Evolutionary conservation across 352 stramenopile species (phyloP).

Genomic region (Globisporangium alternatum): DNA sequence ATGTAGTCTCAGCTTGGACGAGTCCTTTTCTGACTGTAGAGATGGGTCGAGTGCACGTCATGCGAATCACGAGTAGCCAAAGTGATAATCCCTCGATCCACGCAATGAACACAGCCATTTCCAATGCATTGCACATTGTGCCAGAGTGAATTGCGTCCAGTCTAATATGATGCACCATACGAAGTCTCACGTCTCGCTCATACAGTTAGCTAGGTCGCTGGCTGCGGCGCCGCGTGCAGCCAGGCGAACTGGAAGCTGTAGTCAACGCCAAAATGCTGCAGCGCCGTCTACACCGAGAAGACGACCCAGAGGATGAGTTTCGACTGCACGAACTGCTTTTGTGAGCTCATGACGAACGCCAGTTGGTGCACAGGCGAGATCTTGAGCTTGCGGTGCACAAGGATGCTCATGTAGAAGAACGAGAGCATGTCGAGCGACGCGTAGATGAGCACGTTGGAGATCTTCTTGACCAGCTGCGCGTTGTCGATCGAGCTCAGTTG

Average conservation of each 20-base stretch:
- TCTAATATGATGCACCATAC: no score
- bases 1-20: no score
- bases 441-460: slow-evolving; percentile 35
- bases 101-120: no score
- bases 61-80: no score
- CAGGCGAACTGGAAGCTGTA: background rate
- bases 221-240: background rate
- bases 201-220: background rate
- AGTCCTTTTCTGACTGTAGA: no score
- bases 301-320: slow-evolving; percentile 46
- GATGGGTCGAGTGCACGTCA: no score
- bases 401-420: slow-evolving; percentile 18
- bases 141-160: no score
- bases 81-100: no score
- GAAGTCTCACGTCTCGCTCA: no score
- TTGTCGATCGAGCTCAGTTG: slow-evolving; percentile 26
- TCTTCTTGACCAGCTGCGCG: slow-evolving; percentile 13
- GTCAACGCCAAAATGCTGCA: slow-evolving; percentile 26
- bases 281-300: slow-evolving; percentile 33
- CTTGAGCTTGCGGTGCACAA: slow-evolving; percentile 24
- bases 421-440: slow-evolving; percentile 14
- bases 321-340: slow-evolving; percentile 36
- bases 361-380: slow-evolving; percentile 31
- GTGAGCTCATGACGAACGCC: slow-evolving; percentile 29
- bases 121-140: no score